Percentiles rank a stretch among this genome's conserved stretches.
These are phyloP conservation scores for Phytophthora cajani DNA, from an alignment of 352 stramenopile species.

Conservation along the genomic window DNA sequence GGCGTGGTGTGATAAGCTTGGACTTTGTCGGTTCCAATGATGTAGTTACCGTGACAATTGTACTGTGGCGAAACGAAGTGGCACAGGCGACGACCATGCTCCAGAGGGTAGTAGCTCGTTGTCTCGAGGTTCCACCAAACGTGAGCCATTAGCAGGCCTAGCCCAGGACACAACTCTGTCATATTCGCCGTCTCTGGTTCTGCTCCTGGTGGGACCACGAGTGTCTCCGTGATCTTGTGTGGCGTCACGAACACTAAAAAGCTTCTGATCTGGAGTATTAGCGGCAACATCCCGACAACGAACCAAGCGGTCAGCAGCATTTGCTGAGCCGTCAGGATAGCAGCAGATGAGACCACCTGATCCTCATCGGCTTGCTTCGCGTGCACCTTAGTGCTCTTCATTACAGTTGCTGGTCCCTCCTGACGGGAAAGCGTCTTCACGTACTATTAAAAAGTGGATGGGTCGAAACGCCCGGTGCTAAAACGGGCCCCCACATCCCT, in stretches of 20 bases:
- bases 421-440: neutral
- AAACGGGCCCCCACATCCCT: neutral
- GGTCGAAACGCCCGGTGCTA: neutral
- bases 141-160: slow-evolving; percentile 22
- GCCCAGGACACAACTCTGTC: slow-evolving; percentile 8
- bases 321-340: neutral
- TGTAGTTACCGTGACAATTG: slow-evolving; percentile 19
- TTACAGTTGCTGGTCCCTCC: neutral
- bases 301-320: slow-evolving; percentile 18
- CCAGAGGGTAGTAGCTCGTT: slow-evolving; percentile 17
- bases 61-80: slow-evolving; percentile 16
- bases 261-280: slow-evolving; percentile 19
- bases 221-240: slow-evolving; percentile 13
- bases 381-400: neutral
- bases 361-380: neutral
- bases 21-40: neutral
- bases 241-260: slow-evolving; percentile 18
- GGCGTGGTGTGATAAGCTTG: slow-evolving; percentile 6
- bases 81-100: neutral
- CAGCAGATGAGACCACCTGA: neutral
- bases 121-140: slow-evolving; percentile 23
- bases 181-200: slow-evolving; percentile 3
- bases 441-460: neutral
- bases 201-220: slow-evolving; percentile 10
- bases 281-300: slow-evolving; percentile 7